These are phyloP conservation scores for Hanseniaspora uvarum DNA, from an alignment of 1,139 yeast species.

Conservation along the genomic window DNA sequence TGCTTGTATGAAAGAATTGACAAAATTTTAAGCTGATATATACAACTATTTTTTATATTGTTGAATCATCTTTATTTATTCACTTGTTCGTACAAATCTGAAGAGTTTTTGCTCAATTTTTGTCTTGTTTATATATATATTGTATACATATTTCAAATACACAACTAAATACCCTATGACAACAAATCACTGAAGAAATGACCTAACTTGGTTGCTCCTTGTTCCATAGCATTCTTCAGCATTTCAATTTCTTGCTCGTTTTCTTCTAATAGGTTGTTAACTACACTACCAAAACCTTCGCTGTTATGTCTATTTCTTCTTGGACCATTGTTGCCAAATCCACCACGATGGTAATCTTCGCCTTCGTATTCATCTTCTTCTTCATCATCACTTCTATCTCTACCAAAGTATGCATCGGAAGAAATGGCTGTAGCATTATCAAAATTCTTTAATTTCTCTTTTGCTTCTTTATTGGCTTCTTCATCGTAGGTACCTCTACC, in stretches of 20 bases:
- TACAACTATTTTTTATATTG: no score
- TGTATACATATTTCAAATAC: neutral
- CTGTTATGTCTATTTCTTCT: conserved; percentile 32
- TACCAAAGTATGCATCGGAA: conserved; percentile 86
- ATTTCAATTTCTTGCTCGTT: conserved; percentile 84
- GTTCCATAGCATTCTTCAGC: conserved; percentile 85
- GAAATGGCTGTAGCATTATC: conserved; percentile 85
- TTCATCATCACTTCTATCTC: conserved; percentile 46
- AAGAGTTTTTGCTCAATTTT: neutral
- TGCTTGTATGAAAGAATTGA: no score
- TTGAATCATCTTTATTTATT: no score
- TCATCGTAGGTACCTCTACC: conserved; percentile 83
- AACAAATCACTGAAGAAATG: conserved; percentile 76
- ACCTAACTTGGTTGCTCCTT: conserved; percentile 82
- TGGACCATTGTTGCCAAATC: conserved; percentile 23
- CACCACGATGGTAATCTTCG: conserved; percentile 24
- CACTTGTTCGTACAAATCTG: no score
- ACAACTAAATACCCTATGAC: conserved; percentile 7
- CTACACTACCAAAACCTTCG: conserved; percentile 26
- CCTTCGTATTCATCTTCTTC: conserved; percentile 31
- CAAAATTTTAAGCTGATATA: no score
- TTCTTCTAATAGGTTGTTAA: conserved; percentile 44
- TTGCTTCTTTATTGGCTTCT: conserved; percentile 68
- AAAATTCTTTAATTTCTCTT: conserved; percentile 61
- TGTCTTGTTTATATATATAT: neutral